Conservation (phyloP, 306 rosid species). For the Quercus alba region DNA sequence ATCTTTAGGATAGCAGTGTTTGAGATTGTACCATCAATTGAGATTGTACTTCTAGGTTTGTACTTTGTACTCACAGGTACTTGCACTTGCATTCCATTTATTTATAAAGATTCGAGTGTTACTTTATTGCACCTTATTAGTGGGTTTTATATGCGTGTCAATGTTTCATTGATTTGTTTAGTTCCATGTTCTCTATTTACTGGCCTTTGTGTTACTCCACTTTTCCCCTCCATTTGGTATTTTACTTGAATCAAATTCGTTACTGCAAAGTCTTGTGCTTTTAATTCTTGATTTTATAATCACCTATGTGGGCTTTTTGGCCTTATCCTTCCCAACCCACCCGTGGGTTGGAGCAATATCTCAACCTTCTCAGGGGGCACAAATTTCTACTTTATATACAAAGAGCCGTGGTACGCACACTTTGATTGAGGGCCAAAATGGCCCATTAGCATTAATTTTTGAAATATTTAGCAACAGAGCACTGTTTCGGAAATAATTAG, state of each 20-base stretch:
- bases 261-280: background rate
- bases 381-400: no score
- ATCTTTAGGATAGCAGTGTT: slow-evolving; percentile 51
- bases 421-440: no score
- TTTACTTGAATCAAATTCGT: background rate
- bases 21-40: slow-evolving; percentile 40
- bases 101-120: slow-evolving; percentile 29
- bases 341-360: background rate
- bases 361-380: no score
- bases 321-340: background rate
- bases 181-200: background rate
- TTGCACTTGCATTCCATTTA: slow-evolving; percentile 28
- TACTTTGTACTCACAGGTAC: slow-evolving; percentile 32
- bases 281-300: slow-evolving; percentile 2
- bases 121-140: slow-evolving; percentile 11
- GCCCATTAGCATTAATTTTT: no score
- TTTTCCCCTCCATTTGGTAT: background rate
- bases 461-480: no score
- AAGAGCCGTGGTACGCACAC: no score
- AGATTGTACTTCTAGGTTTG: slow-evolving; percentile 45
- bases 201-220: background rate
- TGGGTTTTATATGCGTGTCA: slow-evolving; percentile 14
- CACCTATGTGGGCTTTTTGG: slow-evolving; percentile 21
- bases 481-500: no score
- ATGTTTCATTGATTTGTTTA: background rate